These are phyloP conservation scores for Phanerodontia chrysosporium DNA, from an alignment of 768 basidiomycete genomes.

Conservation along the genomic window DNA sequence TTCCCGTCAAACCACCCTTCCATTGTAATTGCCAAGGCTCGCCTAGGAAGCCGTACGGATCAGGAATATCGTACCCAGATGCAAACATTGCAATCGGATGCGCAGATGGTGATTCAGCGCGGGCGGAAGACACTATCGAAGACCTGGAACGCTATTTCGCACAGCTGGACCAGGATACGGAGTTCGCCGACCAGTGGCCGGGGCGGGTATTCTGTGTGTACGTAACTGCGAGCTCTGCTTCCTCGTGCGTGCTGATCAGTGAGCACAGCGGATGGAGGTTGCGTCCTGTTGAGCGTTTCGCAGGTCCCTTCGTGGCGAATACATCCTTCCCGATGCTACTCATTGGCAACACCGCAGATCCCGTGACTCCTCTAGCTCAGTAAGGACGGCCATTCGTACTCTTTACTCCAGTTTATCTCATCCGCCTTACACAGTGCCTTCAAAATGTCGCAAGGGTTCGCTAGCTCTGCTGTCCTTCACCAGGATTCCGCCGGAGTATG, in stretches of 20 bases:
- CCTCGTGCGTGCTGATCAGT: too few relatives aligned
- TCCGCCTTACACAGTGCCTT: neutral
- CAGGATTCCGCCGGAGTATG: conserved; percentile 14
- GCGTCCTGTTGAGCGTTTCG: neutral
- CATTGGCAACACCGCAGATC: conserved; percentile 24
- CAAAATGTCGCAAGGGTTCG: conserved; percentile 2
- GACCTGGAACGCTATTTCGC: conserved; percentile 4
- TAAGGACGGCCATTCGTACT: neutral
- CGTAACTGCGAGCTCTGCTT: neutral
- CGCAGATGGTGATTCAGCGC: neutral
- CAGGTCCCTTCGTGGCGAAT: conserved; percentile 13
- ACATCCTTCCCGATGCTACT: conserved; percentile 25
- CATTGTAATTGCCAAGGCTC: conserved; percentile 3
- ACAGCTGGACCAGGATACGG: conserved; percentile 5
- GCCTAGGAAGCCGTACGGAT: too few relatives aligned
- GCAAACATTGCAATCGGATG: neutral
- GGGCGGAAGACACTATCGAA: conserved; percentile 2
- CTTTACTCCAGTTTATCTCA: too few relatives aligned
- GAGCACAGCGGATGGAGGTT: neutral
- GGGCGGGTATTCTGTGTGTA: neutral
- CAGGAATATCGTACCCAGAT: too few relatives aligned
- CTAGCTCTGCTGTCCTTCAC: conserved; percentile 5
- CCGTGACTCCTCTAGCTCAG: conserved; percentile 10
- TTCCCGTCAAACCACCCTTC: neutral
- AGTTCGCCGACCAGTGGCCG: conserved; percentile 11